Conservation (phyloP, 2,329 filamentous ascomycete species). For the Calonectria henricotiae region DNA sequence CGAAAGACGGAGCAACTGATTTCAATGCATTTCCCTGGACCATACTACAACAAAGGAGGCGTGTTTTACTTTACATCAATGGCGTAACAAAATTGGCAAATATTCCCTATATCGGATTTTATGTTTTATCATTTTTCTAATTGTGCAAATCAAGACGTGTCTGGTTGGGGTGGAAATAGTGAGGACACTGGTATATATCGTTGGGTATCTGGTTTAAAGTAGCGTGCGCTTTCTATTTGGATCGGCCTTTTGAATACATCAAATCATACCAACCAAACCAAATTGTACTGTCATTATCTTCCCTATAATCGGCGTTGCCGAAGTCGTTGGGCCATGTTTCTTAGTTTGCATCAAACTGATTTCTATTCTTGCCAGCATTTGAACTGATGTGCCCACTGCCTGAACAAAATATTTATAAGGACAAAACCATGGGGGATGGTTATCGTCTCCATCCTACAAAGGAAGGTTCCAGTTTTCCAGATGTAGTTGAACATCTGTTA, state of each 20-base stretch:
- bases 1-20: constrained; percentile 16
- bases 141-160: constrained; percentile 15
- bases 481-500: background rate
- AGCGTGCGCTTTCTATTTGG: constrained; percentile 33
- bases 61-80: constrained; percentile 34
- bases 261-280: constrained; percentile 19
- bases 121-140: constrained; percentile 43
- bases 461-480: too few species aligned
- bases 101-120: constrained; percentile 37
- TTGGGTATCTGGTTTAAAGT: constrained; percentile 36
- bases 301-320: background rate
- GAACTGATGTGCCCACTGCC: background rate
- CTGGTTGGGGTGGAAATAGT: constrained; percentile 29
- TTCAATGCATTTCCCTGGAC: constrained; percentile 47
- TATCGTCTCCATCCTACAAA: too few species aligned
- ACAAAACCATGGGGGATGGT: too few species aligned
- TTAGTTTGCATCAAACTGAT: constrained; percentile 13
- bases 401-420: background rate
- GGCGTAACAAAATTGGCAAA: constrained; percentile 50
- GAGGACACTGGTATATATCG: constrained; percentile 41
- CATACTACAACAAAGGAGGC: constrained; percentile 32
- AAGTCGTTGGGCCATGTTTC: constrained; percentile 1
- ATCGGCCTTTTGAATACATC: constrained; percentile 8
- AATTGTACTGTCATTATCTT: background rate
- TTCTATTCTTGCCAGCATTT: constrained; percentile 8